phyloP scores from a whole-genome alignment of 768 basidiomycete species.

The Phylloporus arenicola region DNA sequence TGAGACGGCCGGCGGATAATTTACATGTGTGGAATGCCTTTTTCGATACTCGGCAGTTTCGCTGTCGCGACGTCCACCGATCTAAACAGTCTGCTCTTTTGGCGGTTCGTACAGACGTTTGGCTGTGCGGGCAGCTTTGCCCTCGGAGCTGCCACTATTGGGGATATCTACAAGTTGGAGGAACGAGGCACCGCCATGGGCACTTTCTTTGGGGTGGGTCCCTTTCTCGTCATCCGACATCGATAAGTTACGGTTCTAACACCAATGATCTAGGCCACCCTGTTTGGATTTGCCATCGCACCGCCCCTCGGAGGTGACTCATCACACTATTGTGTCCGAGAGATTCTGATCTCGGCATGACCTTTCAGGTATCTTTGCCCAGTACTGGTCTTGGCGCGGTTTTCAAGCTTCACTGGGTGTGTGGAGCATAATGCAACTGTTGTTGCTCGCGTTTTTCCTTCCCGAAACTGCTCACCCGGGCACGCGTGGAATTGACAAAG shows the following conservation, averaged over 20 bases:
- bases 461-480: slow-evolving; percentile 68
- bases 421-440: slow-evolving; percentile 35
- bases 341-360: not conserved
- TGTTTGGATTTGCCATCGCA: slow-evolving; percentile 58
- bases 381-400: slow-evolving; percentile 63
- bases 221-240: not conserved
- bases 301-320: slow-evolving; percentile 50
- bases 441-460: slow-evolving; percentile 41
- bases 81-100: slow-evolving; percentile 44
- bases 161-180: slow-evolving; percentile 62
- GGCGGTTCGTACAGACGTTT: slow-evolving; percentile 61
- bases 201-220: slow-evolving; percentile 46
- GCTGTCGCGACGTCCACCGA: slow-evolving; percentile 50
- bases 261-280: slow-evolving; percentile 31
- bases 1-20: slow-evolving; percentile 61
- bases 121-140: slow-evolving; percentile 54
- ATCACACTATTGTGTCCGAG: not conserved
- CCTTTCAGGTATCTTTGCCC: slow-evolving; percentile 40
- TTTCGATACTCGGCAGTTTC: slow-evolving; percentile 53
- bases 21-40: slow-evolving; percentile 55
- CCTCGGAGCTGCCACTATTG: slow-evolving; percentile 57
- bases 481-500: slow-evolving; percentile 48
- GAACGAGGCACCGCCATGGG: slow-evolving; percentile 59
- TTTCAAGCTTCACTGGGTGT: slow-evolving; percentile 47
- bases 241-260: not conserved